phyloP scores from a whole-genome alignment of 1,139 yeast species.

The Torulaspora globosa region DNA sequence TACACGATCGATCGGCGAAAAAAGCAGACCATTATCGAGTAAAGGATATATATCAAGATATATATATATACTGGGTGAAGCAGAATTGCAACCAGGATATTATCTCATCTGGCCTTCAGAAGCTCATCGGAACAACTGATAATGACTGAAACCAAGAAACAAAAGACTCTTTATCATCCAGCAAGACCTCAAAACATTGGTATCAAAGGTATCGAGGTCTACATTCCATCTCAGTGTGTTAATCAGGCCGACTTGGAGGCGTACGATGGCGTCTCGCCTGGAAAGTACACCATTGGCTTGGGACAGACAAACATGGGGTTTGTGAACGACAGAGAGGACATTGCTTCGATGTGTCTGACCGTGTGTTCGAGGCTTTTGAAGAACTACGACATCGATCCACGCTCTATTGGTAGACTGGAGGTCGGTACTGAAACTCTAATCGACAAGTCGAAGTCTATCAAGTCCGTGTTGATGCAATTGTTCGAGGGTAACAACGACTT shows the following conservation, averaged over 20 bases:
- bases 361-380: conserved; percentile 70
- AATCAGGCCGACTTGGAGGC: conserved; percentile 85
- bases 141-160: conserved; percentile 37
- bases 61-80: neutral
- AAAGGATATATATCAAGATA: neutral
- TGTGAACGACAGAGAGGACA: conserved; percentile 96
- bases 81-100: too few species aligned
- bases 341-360: conserved; percentile 86
- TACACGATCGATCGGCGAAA: neutral
- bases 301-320: conserved; percentile 98
- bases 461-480: conserved; percentile 92
- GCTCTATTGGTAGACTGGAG: conserved; percentile 86
- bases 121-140: neutral
- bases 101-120: too few species aligned
- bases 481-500: conserved; percentile 84
- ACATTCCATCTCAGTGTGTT: conserved; percentile 80
- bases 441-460: conserved; percentile 96
- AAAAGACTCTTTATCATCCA: conserved; percentile 28
- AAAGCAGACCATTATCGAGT: conserved; percentile 2
- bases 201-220: conserved; percentile 91
- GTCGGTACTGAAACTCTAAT: conserved; percentile 97
- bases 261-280: conserved; percentile 80
- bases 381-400: conserved; percentile 77
- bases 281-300: conserved; percentile 96
- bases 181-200: conserved; percentile 73